Percentiles rank a stretch among this genome's conserved stretches.
Evolutionary conservation across 2,329 filamentous ascomycete species (phyloP).

Genomic region (Fusarium sp.): DNA sequence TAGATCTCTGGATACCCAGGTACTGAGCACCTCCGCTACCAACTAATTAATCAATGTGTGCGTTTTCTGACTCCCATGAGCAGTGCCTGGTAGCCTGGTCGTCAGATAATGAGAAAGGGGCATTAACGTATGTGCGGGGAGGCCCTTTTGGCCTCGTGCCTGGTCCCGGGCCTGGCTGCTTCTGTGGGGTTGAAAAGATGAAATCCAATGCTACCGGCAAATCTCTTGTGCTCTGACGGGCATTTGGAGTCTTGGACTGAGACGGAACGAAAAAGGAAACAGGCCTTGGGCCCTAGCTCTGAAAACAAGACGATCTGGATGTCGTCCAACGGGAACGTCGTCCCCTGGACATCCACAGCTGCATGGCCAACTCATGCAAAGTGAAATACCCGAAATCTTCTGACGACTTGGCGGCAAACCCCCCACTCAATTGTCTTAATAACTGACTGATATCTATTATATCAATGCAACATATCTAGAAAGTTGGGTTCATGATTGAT

Average conservation of each 20-base stretch:
- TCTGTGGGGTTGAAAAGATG: conserved; percentile 17
- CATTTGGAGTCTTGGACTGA: conserved; percentile 37
- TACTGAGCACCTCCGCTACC: not conserved
- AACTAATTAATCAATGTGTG: not conserved
- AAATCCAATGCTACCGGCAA: conserved; percentile 10
- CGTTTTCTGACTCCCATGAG: not conserved
- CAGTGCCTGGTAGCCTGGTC: not conserved
- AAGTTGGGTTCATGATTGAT: conserved; percentile 19
- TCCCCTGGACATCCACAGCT: not conserved
- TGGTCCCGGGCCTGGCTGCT: not conserved
- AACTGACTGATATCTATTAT: not conserved
- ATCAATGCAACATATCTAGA: not conserved
- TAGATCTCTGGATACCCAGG: not conserved
- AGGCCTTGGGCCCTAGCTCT: conserved; percentile 1
- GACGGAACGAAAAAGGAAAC: conserved; percentile 29
- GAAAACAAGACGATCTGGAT: conserved; percentile 8
- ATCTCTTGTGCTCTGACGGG: conserved; percentile 37
- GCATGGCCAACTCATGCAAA: not conserved
- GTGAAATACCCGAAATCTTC: too few relatives aligned
- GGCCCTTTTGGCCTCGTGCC: conserved; percentile 22
- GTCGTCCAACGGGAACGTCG: not conserved
- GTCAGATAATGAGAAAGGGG: conserved; percentile 25
- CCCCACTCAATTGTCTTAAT: not conserved
- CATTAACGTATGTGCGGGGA: conserved; percentile 18
- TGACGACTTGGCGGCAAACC: not conserved